Base-by-base conservation (phyloP, 495 filamentous ascomycete genomes). In the Penicillium steckii region DNA sequence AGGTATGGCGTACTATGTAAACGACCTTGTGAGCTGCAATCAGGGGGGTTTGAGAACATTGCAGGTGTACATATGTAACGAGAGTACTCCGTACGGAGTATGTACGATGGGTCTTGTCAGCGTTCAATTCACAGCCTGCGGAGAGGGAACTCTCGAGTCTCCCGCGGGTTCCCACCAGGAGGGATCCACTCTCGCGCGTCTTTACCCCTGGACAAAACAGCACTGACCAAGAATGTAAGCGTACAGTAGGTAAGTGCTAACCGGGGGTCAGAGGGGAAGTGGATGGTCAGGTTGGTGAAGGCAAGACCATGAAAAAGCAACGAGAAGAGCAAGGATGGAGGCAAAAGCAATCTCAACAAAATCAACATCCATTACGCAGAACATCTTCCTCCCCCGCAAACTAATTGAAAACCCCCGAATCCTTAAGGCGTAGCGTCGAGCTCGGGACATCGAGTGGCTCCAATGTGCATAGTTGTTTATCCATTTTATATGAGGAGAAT, bases 121-220 rank as follows among this genome's bases (percentile, higher is more conserved):
- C 21, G 49, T 55, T 59, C 48, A 55, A 50, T n/a, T n/a, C n/a
- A n/a, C n/a, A n/a, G 35, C 37, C 40, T 58, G 46, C 15, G 52
- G 44, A 52, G 52, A 35, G 43, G 35, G 33, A 32, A 43, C 48
- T 26, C 38, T 56, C 49, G 57, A 60, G 53, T 50, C 54, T 54
- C 48, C 48, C 51, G 46, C 47, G 47, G 25, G 59, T 52, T 47
- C 55, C 54, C 57, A 54, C 29, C 0, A 10, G 4, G 35, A 29
- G 17, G 46, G 52, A 37, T 57, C 59, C 59, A 61, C 59, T 49
- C 43, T 51, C 33, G 56, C 56, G 44, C 58, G 50, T 32, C n/a
- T 61, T 61, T 61, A 61, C 59, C 59, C 59, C 59, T 61, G 59
- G 58, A 44, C 48, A 45, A 29, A 15, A 43, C 48, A 61, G 59